Percentiles rank a stretch among this genome's conserved stretches.
Evolutionary conservation across 352 stramenopile species (phyloP).

Genomic region (Pythium aquatile): DNA sequence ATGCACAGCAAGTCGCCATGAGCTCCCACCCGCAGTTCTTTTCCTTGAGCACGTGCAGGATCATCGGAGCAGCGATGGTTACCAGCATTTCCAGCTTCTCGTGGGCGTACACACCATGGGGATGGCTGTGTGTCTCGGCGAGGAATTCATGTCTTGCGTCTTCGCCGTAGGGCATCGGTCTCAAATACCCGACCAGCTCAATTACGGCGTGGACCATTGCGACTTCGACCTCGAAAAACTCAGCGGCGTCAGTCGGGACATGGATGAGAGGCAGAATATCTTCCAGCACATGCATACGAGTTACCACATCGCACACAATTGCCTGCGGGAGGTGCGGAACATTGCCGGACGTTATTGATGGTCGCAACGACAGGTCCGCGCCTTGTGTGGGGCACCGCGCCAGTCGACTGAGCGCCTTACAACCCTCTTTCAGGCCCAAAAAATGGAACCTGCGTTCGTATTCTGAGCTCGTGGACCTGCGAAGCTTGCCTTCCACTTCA

Average conservation of each 20-base stretch:
- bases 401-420: constrained; percentile 56
- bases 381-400: constrained; percentile 37
- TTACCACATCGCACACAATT: constrained; percentile 61
- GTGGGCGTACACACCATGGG: constrained; percentile 39
- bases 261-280: constrained; percentile 59
- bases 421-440: constrained; percentile 50
- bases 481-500: constrained; percentile 46
- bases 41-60: constrained; percentile 60
- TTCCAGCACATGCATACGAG: constrained; percentile 65
- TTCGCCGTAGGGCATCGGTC: constrained; percentile 61
- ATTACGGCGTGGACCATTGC: constrained; percentile 46
- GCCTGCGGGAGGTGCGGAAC: constrained; percentile 56
- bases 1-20: constrained; percentile 49
- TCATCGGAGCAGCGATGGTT: constrained; percentile 45
- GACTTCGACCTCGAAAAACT: constrained; percentile 44
- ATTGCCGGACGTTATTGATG: constrained; percentile 44
- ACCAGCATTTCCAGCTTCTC: constrained; percentile 51
- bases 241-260: constrained; percentile 42
- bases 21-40: constrained; percentile 33
- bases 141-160: constrained; percentile 42
- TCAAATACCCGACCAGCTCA: constrained; percentile 58
- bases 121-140: constrained; percentile 15
- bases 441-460: constrained; percentile 47
- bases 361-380: constrained; percentile 39
- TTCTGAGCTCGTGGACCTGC: constrained; percentile 13